phyloP scores from a whole-genome alignment of 1,284 basidiomycete species.

The Sparassis latifolia region DNA sequence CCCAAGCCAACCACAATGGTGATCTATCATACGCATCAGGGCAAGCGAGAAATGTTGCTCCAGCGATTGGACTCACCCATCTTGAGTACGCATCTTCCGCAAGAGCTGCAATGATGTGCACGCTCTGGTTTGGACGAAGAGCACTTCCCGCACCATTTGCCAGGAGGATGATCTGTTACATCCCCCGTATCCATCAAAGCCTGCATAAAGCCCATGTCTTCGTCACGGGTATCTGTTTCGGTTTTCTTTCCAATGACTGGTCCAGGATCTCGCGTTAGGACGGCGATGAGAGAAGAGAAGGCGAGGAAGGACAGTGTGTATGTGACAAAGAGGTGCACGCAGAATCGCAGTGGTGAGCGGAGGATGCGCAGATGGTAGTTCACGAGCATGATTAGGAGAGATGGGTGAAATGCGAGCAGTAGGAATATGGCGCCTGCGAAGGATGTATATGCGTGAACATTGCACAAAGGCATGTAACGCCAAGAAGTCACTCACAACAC shows the following conservation, averaged over 20 bases:
- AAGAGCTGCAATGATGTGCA: conserved; percentile 61
- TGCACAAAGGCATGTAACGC: neutral
- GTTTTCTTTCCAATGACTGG: conserved; percentile 35
- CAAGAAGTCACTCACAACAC: neutral
- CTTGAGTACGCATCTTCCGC: conserved; percentile 77
- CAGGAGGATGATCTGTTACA: conserved; percentile 35
- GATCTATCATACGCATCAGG: conserved; percentile 43
- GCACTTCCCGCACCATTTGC: conserved; percentile 72
- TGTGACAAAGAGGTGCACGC: conserved; percentile 45
- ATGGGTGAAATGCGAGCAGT: conserved; percentile 67
- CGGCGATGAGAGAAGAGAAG: conserved; percentile 65
- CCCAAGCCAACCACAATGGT: conserved; percentile 87
- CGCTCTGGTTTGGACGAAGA: conserved; percentile 78
- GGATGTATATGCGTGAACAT: neutral
- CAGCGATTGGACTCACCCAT: conserved; percentile 54
- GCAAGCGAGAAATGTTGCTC: conserved; percentile 5
- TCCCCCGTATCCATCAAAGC: conserved; percentile 51
- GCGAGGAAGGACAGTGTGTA: conserved; percentile 63
- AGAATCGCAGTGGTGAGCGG: conserved; percentile 39
- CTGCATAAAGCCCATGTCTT: conserved; percentile 50
- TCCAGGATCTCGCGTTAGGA: conserved; percentile 68
- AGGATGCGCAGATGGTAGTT: conserved; percentile 57
- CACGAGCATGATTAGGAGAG: conserved; percentile 57
- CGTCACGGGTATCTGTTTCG: conserved; percentile 25
- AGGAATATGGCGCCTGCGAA: conserved; percentile 47